phyloP scores from a whole-genome alignment of 768 basidiomycete genomes.

The Mycena galopus region DNA sequence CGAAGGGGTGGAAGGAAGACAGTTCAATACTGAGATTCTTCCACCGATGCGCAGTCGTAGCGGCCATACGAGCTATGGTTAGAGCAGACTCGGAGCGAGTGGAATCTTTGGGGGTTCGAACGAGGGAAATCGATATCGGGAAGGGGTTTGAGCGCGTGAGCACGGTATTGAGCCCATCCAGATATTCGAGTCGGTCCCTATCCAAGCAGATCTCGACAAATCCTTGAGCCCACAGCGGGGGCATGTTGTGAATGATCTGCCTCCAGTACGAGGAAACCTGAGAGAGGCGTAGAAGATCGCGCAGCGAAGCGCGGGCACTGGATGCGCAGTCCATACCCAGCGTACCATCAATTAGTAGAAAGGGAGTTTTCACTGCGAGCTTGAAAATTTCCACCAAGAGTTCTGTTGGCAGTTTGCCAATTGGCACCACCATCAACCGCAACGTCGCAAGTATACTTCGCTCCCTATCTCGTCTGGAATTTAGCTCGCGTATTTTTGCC shows the following conservation, averaged over 20 bases:
- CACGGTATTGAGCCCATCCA: not conserved
- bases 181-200: not conserved
- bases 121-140: not conserved
- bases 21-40: not conserved
- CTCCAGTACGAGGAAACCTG: constrained; percentile 24
- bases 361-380: not conserved
- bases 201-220: not conserved
- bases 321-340: not conserved
- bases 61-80: not conserved
- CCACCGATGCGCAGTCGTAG: not conserved
- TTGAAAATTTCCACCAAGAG: constrained; percentile 24
- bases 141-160: constrained; percentile 1
- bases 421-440: constrained; percentile 6
- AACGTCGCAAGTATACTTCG: not conserved
- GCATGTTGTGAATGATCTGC: not conserved
- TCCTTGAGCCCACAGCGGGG: constrained; percentile 16
- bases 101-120: too few relatives aligned
- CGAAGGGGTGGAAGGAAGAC: not conserved
- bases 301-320: not conserved
- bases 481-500: constrained; percentile 9
- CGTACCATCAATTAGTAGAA: too few relatives aligned
- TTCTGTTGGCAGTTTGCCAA: constrained; percentile 22
- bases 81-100: not conserved
- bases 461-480: not conserved
- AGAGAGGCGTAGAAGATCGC: not conserved